Evolutionary conservation across 805 yeast species (phyloP), one percentile per base, ranked within the genome.

Genomic region (Cyberlindnera euphorbiae): DNA sequence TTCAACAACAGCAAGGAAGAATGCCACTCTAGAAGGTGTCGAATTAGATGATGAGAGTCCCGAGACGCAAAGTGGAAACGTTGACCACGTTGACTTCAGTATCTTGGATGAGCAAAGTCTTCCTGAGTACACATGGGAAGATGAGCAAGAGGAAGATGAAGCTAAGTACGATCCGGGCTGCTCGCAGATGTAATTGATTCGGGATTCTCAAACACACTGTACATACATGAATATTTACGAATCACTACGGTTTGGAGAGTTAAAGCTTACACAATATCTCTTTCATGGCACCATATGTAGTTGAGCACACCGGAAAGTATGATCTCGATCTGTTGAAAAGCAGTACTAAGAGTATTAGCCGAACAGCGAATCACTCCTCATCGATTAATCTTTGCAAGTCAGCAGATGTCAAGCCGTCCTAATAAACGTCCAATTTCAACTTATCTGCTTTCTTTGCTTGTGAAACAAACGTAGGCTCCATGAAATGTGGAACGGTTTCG

Each of bases 11-110:
- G 52, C 56, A 17, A 48, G 56, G 6, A 41, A 32, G 10, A 65
- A 57, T 32, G 49, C 60, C 13, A 58, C 60, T 26, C 51, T 52
- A 22, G 55, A 59, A 8, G 55, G 55, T 17, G 40, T 56, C 13
- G 60, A 58, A 17, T 46, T 26, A 9, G 30, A 28, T n/a, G 19
- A 22, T 39, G n/a, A 41, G 44, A 38, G 35, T 7, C 9, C 22
- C 5, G 37, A 35, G 17, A 19, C 13, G 5, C 31, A 28, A 4
- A 38, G 27, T n/a, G 26, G 37, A 22, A 47, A 53, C 26, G 47
- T 41, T 28, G 56, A 46, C 8, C 17, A 32, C 6, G 49, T 40
- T 5, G 50, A 48, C 18, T 43, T 39, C 35, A 18, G 26, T 5
- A 33, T 44, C 31, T 13, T 45, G 27, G 32, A 36, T 3, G n/a